Evolutionary conservation across 225 moss, liverwort and hornwort genomes (phyloP), one percentile per base, ranked within the genome.

Genomic region (Lunularia cruciata): DNA sequence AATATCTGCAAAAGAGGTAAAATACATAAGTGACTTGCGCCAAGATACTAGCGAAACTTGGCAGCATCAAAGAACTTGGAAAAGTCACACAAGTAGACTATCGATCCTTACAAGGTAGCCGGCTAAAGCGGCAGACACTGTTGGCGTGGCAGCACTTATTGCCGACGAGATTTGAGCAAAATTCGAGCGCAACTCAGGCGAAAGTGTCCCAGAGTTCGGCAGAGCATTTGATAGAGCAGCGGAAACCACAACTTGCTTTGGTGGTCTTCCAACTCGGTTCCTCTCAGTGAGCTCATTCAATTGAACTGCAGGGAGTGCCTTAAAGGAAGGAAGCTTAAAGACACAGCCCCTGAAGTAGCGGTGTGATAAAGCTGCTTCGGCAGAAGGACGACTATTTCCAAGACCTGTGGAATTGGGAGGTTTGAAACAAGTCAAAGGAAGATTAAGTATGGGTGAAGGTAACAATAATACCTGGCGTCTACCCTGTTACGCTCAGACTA

Each of bases 341-440:
- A 22, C 37, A 28, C 77, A 66, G 58, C 77, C 79, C 67, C 47
- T 84, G 65, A 96, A 71, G 71, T 90, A 96, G 63, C 86, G 87
- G 71, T 92, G 95, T 37, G 63, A 81, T 75, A 96, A 84, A 47
- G 95, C 88, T 64, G 83, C 90, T 70, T 78, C 86, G 47, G 95
- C 95, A 61, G 90, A 90, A 60, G 95, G 95, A 67, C 95, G 92
- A 70, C 92, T 85, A 55, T 83, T 85, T 63, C 86, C 86, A 73
- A 90, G 73, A 81, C 89, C 90, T 87, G 78, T 30, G 5, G 4
- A 2, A 15, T 28, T 11, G 4, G 57, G 13, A 34, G 5, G n/a
- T n/a, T n/a, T n/a, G n/a, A n/a, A n/a, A n/a, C n/a, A n/a, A n/a
- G n/a, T 11, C 36, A 43, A 20, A 9, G 5, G 27, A 20, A 8